Base-by-base conservation (phyloP, 176 grass and related monocot species). In the Ensete glaucum region DNA sequence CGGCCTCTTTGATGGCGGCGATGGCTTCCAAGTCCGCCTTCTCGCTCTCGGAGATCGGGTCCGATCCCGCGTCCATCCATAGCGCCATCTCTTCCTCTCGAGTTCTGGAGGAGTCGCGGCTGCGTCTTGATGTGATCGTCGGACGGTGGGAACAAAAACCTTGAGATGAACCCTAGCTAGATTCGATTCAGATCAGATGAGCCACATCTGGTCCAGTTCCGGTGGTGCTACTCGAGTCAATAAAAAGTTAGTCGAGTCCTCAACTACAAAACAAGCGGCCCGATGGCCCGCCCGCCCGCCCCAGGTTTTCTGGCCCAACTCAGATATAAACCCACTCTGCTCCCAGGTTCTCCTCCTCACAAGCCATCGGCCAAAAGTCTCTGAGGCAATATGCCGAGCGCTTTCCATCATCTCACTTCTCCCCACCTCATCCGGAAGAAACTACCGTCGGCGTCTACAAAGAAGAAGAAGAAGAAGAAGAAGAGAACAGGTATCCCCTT, bases 21-120 rank as follows among this genome's bases (percentile, higher is more conserved):
- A 98, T 93, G 64, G 58, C 90, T 20, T 83, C 88, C 69, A 98
- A 67, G 76, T 98, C 88, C 52, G 86, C 86, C 78, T 80, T 90
- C 82, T 98, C 88, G 52, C 69, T 78, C 84, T 91, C 95, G 16
- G 86, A 84, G 17, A 84, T 53, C 54, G 90, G 90, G 54, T 85
- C 73, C 1, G 78, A 77, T 24, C 84, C 94, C 63, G 75, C 75
- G 53, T 93, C 90, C 94, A 98, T 93, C 78, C 83, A 82, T 59
- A 93, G 80, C 64, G 94, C 90, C 94, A 93, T 98, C 65, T 10
- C 69, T 57, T 63, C 26, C 21, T 57, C 76, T 52, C 1, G 24
- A 65, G 4, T 25, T 4, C 63, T 24, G 21, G 63, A 29, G 1
- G 63, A 22, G 63, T 25, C 11, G 63, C 63, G 63, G 63, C 63